Evolutionary conservation across 106 monocot species (phyloP).

Genomic region (Phalaenopsis aphrodite): DNA sequence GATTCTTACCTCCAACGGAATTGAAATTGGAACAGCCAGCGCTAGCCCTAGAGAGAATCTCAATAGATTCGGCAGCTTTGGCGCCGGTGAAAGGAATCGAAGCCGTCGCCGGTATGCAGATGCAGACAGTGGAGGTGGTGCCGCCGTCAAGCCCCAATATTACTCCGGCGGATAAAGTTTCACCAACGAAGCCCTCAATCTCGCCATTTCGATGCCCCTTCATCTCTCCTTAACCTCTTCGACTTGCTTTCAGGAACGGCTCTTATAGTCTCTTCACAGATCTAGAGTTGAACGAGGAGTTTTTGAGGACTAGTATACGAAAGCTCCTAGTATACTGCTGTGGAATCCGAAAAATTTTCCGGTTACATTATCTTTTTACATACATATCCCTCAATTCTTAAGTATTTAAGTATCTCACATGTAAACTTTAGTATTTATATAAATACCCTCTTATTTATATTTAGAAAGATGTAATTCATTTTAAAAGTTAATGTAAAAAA

Average conservation of each 20-base stretch:
- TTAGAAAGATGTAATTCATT: too few species aligned
- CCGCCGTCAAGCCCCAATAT: slow-evolving; percentile 87
- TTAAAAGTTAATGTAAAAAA: too few species aligned
- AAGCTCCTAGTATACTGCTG: too few species aligned
- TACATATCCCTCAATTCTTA: too few species aligned
- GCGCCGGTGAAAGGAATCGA: slow-evolving; percentile 14
- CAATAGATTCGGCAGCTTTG: slow-evolving; percentile 26
- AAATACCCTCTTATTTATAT: too few species aligned
- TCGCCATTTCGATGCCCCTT: slow-evolving; percentile 38
- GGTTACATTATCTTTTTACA: too few species aligned
- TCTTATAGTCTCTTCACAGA: too few species aligned
- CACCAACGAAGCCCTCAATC: slow-evolving; percentile 30
- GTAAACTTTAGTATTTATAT: too few species aligned
- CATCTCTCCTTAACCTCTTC: slow-evolving; percentile 17
- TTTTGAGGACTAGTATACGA: too few species aligned
- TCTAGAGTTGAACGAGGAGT: too few species aligned
- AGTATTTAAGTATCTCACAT: too few species aligned
- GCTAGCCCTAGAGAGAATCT: slow-evolving; percentile 63
- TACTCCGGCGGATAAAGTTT: slow-evolving; percentile 31
- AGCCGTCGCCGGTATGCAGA: slow-evolving; percentile 53
- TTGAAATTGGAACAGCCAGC: slow-evolving; percentile 92
- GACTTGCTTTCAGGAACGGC: background rate
- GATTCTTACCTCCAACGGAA: slow-evolving; percentile 73
- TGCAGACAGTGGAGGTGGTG: slow-evolving; percentile 79
- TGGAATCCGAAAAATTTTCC: too few species aligned